These are phyloP conservation scores for Bacterosira constricta DNA, from an alignment of 108 stramenopile species.

Conservation along the genomic window DNA sequence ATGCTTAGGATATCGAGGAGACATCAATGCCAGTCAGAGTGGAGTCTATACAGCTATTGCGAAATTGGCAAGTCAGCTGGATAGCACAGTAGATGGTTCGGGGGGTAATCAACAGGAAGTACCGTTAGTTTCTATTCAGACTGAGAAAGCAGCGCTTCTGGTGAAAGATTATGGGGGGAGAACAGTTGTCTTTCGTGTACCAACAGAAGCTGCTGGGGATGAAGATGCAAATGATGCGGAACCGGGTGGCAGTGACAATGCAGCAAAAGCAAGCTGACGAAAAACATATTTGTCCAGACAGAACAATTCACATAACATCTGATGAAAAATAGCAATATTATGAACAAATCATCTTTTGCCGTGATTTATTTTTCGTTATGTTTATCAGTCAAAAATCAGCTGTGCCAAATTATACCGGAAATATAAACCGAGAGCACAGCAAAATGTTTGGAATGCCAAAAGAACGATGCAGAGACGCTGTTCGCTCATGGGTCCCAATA, in stretches of 20 bases:
- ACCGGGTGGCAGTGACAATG: background rate
- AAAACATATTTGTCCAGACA: background rate
- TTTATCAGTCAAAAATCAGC: slow-evolving; percentile 67
- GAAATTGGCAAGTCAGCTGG: slow-evolving; percentile 61
- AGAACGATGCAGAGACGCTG: slow-evolving; percentile 71
- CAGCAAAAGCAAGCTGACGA: background rate
- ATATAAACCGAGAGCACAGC: slow-evolving; percentile 71
- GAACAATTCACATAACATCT: too few species aligned
- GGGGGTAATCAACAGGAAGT: slow-evolving; percentile 8
- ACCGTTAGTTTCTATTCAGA: slow-evolving; percentile 73
- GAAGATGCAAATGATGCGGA: background rate
- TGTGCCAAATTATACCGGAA: slow-evolving; percentile 76
- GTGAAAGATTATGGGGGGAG: slow-evolving; percentile 76
- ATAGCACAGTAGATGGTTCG: slow-evolving; percentile 20
- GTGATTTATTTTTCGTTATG: background rate
- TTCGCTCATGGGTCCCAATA: slow-evolving; percentile 92
- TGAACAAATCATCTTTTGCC: background rate
- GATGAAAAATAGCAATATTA: background rate
- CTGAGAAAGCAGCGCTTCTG: slow-evolving; percentile 51
- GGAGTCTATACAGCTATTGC: slow-evolving; percentile 67
- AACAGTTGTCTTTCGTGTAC: slow-evolving; percentile 65
- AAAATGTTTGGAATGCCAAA: slow-evolving; percentile 77
- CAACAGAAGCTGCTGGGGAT: slow-evolving; percentile 7
- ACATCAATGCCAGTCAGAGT: slow-evolving; percentile 41
- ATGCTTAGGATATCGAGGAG: slow-evolving; percentile 57